These are phyloP conservation scores for Aspergillus sp. DNA, from an alignment of 2,329 filamentous ascomycete species.

Conservation along the genomic window DNA sequence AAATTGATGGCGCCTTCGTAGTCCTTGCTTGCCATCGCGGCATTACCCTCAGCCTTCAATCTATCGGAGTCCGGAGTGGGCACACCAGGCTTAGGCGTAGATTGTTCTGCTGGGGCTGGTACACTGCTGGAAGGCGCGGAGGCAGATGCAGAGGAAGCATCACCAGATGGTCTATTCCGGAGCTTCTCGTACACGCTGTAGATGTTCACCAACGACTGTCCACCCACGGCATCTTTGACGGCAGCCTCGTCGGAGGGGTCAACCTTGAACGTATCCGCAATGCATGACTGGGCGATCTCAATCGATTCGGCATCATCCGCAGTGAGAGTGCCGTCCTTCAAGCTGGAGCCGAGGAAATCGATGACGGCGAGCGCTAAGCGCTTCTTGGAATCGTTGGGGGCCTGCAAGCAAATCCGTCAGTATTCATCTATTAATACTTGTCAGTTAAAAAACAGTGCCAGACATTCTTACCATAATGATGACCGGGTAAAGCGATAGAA, in stretches of 20 bases:
- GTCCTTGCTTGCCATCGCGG: constrained; percentile 91
- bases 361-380: constrained; percentile 94
- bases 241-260: constrained; percentile 71
- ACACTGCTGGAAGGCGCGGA: constrained; percentile 8
- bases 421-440: not conserved
- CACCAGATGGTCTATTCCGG: constrained; percentile 55
- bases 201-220: constrained; percentile 82
- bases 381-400: constrained; percentile 57
- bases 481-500: not conserved
- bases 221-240: constrained; percentile 69
- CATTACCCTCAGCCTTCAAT: constrained; percentile 86
- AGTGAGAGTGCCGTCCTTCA: constrained; percentile 80
- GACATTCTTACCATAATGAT: constrained; percentile 16
- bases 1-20: constrained; percentile 73
- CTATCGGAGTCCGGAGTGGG: constrained; percentile 68
- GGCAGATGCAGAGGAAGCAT: constrained; percentile 32
- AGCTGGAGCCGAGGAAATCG: constrained; percentile 81
- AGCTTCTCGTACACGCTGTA: constrained; percentile 96
- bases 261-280: constrained; percentile 90
- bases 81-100: constrained; percentile 29
- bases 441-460: not conserved
- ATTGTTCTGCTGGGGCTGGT: constrained; percentile 34
- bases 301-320: constrained; percentile 88
- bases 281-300: constrained; percentile 90
- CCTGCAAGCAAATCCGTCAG: constrained; percentile 17